Percentiles rank a stretch among this genome's conserved stretches.
Evolutionary conservation across 2,329 filamentous ascomycete genomes (phyloP).

Genomic region (Sporothrix phasma): DNA sequence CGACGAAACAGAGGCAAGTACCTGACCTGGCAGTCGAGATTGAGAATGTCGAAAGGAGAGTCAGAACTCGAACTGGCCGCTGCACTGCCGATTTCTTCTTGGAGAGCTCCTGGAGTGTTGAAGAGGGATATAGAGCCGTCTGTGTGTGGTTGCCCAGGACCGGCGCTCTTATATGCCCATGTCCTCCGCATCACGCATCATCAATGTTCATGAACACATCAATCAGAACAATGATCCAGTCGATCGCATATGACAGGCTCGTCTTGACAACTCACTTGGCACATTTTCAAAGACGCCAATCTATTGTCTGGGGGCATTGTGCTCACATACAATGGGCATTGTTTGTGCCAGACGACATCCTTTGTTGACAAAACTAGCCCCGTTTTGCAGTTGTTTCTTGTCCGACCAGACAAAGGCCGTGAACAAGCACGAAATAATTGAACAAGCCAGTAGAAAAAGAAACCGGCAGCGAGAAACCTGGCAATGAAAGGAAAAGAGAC

Average conservation of each 20-base stretch:
- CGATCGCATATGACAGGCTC: neutral
- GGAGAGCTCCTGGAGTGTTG: neutral
- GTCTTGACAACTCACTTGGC: neutral
- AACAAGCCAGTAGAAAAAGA: neutral
- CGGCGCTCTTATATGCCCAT: neutral
- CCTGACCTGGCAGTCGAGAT: neutral
- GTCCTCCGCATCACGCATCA: neutral
- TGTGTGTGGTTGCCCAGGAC: neutral
- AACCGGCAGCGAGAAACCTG: neutral
- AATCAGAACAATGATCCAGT: too few species aligned
- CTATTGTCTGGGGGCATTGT: neutral
- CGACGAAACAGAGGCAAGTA: neutral
- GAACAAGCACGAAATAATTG: neutral
- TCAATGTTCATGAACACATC: neutral
- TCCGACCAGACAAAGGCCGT: neutral
- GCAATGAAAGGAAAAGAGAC: neutral
- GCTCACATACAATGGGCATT: neutral
- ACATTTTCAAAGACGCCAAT: neutral
- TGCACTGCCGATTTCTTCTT: neutral
- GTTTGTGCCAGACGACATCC: neutral
- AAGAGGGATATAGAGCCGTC: neutral
- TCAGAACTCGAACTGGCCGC: neutral
- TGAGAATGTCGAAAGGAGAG: neutral
- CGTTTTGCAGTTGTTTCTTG: neutral
- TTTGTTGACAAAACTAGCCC: conserved; percentile 1